phyloP scores from a whole-genome alignment of 805 yeast species.

The Wickerhamomyces bisporus region DNA sequence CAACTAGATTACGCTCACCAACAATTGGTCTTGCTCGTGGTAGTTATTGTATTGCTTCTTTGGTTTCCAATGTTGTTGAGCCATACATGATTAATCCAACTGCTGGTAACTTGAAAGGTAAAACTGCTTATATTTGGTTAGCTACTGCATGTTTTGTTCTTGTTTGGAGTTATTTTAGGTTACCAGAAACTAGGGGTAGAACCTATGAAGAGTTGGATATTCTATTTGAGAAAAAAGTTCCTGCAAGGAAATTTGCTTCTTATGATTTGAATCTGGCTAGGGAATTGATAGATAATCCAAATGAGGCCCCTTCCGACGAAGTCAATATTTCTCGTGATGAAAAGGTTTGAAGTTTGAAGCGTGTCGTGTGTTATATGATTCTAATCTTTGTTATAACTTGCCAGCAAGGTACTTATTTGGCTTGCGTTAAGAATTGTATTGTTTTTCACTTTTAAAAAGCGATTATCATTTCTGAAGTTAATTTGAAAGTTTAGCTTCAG shows the following conservation, averaged over 20 bases:
- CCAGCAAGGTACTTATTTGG: too few species aligned
- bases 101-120: slow-evolving; percentile 43
- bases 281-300: too few species aligned
- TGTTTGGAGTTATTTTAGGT: slow-evolving; percentile 42
- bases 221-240: slow-evolving; percentile 38
- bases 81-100: slow-evolving; percentile 48
- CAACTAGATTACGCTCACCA: slow-evolving; percentile 35
- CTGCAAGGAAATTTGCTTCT: slow-evolving; percentile 39
- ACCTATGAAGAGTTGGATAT: slow-evolving; percentile 58
- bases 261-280: neutral
- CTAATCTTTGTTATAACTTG: too few species aligned
- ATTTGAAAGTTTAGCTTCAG: too few species aligned
- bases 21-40: slow-evolving; percentile 30
- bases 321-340: too few species aligned
- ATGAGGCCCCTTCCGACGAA: too few species aligned
- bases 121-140: slow-evolving; percentile 42
- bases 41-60: slow-evolving; percentile 26
- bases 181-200: slow-evolving; percentile 56
- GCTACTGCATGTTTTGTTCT: slow-evolving; percentile 16
- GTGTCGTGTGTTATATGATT: too few species aligned
- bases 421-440: too few species aligned
- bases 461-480: too few species aligned
- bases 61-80: slow-evolving; percentile 33
- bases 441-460: too few species aligned
- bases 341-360: too few species aligned